Evolutionary conservation across 495 filamentous ascomycete genomes (phyloP), one percentile per base, ranked within the genome.

Genomic region (Podospora conica): DNA sequence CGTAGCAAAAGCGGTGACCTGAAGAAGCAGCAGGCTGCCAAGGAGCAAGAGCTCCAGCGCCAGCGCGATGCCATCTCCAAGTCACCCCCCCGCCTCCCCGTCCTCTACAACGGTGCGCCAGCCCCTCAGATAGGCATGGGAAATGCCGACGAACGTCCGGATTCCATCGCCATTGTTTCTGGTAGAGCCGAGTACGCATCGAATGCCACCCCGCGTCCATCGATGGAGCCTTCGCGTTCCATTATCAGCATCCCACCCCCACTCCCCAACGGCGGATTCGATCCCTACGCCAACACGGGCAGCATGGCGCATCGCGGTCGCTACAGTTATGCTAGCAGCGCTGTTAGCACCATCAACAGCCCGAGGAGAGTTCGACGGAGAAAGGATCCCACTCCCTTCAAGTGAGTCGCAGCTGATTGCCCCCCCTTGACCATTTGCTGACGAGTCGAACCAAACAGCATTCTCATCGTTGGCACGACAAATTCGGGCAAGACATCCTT

Each of bases 291-390:
- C 54, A 84, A 90, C 31, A 87, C 89, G 28, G 91, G 93, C 78
- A 98, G 95, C 83, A 97, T 98, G 91, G 92, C 96, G 63, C 88
- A 98, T 78, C 91, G 95, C 70, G 93, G 95, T 60, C 91, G 95
- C 57, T 96, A 97, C 78, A 97, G 93, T 78, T 97, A 97, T 74
- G 95, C 94, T 60, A 96, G 91, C 78, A 96, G 90, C 78, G 90
- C 91, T 29, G 84, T 91, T 60, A 97, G 91, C 79, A 91, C 91
- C 65, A 88, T 97, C 79, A 97, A 97, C 81, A 96, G 91, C 78
- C 95, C 95, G 55, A 87, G 95, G 67, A 87, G 95, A 72, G 88
- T 98, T 58, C 86, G 95, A 69, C 88, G 95, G 76, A 90, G 95
- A 80, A 97, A 95, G 82, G 95, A 98, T 73, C 95, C 95, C 22